Evolutionary conservation across 176 grass and related monocot genomes (phyloP).

Genomic region (Oryza brachyantha): DNA sequence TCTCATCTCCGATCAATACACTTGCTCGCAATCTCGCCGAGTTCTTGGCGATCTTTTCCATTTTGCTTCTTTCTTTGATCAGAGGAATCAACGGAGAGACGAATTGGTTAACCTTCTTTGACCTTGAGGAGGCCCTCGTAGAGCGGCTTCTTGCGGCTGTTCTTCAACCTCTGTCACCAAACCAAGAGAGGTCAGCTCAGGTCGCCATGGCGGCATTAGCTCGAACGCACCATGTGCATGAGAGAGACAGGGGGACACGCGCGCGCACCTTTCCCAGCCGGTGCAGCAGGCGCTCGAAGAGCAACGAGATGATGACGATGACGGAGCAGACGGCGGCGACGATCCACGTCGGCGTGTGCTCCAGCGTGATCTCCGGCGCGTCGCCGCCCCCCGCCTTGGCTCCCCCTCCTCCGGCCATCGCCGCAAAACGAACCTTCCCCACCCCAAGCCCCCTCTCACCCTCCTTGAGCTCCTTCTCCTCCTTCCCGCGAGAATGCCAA

Average conservation of each 20-base stretch:
- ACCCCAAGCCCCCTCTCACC: no score
- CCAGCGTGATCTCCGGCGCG: conserved; percentile 30
- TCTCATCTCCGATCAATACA: background rate
- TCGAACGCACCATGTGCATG: background rate
- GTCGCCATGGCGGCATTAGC: background rate
- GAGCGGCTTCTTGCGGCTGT: conserved; percentile 58
- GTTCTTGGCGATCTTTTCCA: background rate
- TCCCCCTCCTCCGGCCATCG: conserved; percentile 51
- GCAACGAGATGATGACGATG: conserved; percentile 71
- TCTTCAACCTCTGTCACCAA: conserved; percentile 37
- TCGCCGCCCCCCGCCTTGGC: background rate
- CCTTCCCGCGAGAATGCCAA: background rate
- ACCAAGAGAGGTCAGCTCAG: background rate
- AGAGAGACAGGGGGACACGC: background rate
- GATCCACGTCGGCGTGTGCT: conserved; percentile 96
- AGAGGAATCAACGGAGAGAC: background rate
- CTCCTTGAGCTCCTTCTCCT: background rate
- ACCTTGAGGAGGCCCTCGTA: conserved; percentile 80
- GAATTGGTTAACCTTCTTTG: conserved; percentile 59
- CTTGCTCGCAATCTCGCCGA: background rate
- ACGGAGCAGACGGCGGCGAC: conserved; percentile 65
- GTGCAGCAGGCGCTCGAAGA: conserved; percentile 88
- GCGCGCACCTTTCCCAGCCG: conserved; percentile 70
- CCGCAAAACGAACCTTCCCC: background rate
- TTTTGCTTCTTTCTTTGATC: background rate